phyloP scores from a whole-genome alignment of 306 rosid genomes.

The Lathyrus sativus region DNA sequence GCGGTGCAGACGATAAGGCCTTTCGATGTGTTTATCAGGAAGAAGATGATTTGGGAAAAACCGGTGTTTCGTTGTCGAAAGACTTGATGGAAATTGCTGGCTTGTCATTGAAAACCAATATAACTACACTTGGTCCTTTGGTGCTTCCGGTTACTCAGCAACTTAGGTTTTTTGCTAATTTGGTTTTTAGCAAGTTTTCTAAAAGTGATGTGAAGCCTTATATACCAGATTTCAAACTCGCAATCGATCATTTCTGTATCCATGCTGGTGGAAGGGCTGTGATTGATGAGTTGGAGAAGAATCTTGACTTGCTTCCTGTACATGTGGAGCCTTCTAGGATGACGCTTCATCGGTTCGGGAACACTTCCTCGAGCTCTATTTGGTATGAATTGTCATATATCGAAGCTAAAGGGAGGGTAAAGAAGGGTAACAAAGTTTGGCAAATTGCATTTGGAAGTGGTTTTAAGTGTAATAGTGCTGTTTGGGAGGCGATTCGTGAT shows the following conservation, averaged over 20 bases:
- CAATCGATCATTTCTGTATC: conserved; percentile 67
- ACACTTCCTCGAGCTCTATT: conserved; percentile 67
- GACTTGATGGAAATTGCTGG: conserved; percentile 70
- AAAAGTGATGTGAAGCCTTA: conserved; percentile 47
- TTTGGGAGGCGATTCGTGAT: conserved; percentile 62
- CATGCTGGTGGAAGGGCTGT: conserved; percentile 75
- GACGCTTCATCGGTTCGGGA: conserved; percentile 71
- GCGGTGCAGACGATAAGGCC: conserved; percentile 63
- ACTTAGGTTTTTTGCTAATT: conserved; percentile 47
- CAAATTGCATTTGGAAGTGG: conserved; percentile 77
- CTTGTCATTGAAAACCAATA: conserved; percentile 57
- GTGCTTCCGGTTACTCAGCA: conserved; percentile 65
- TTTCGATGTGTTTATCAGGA: conserved; percentile 57
- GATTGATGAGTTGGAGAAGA: conserved; percentile 73
- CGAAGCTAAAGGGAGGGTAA: conserved; percentile 59
- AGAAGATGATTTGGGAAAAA: conserved; percentile 56
- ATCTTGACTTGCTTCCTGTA: conserved; percentile 51
- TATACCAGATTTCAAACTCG: conserved; percentile 68
- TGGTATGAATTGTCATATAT: conserved; percentile 73
- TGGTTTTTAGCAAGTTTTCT: conserved; percentile 50
- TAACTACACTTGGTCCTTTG: conserved; percentile 63
- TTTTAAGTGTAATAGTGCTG: conserved; percentile 72
- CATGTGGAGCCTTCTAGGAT: conserved; percentile 69
- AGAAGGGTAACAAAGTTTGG: conserved; percentile 58
- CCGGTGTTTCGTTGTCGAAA: conserved; percentile 60